Evolutionary conservation across 2,329 filamentous ascomycete genomes (phyloP).

Genomic region (Ophiocordyceps camponoti-leonardi): DNA sequence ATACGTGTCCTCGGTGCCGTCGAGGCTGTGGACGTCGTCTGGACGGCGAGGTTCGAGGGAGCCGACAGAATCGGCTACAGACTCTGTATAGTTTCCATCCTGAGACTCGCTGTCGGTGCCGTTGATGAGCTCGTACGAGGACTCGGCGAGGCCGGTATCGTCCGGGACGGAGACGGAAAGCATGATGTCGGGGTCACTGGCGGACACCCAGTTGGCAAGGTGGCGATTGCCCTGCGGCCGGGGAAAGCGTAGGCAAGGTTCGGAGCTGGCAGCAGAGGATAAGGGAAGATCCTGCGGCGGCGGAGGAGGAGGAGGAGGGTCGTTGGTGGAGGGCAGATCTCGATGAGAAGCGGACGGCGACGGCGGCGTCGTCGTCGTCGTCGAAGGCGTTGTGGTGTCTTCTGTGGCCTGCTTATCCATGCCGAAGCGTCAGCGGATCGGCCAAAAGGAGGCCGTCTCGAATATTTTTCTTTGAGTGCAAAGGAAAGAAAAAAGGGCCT

Average conservation of each 20-base stretch:
- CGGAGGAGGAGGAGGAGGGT: not conserved
- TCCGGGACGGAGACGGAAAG: conserved; percentile 23
- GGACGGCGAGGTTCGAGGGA: conserved; percentile 30
- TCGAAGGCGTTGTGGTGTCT: conserved; percentile 8
- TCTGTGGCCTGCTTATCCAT: conserved; percentile 30
- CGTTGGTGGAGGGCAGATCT: conserved; percentile 6
- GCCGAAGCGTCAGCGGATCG: conserved; percentile 20
- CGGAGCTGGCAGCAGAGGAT: conserved; percentile 16
- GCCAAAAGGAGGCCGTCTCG: not conserved
- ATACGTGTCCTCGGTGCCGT: conserved; percentile 29
- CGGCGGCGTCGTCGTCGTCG: conserved; percentile 7
- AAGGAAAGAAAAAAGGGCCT: not conserved
- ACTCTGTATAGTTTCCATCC: conserved; percentile 28
- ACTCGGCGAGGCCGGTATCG: conserved; percentile 34
- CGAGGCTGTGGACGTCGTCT: conserved; percentile 34
- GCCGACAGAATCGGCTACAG: conserved; percentile 29
- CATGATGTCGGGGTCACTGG: conserved; percentile 40
- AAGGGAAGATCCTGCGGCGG: conserved; percentile 2
- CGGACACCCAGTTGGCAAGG: conserved; percentile 42
- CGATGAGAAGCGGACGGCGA: not conserved
- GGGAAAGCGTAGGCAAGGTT: conserved; percentile 38
- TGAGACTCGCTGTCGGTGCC: conserved; percentile 35
- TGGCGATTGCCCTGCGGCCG: conserved; percentile 34
- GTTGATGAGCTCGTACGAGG: conserved; percentile 38
- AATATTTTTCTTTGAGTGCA: not conserved